Evolutionary conservation across 2,329 filamentous ascomycete species (phyloP), one percentile per base, ranked within the genome.

Genomic region (Scopulariopsis brevicaulis): DNA sequence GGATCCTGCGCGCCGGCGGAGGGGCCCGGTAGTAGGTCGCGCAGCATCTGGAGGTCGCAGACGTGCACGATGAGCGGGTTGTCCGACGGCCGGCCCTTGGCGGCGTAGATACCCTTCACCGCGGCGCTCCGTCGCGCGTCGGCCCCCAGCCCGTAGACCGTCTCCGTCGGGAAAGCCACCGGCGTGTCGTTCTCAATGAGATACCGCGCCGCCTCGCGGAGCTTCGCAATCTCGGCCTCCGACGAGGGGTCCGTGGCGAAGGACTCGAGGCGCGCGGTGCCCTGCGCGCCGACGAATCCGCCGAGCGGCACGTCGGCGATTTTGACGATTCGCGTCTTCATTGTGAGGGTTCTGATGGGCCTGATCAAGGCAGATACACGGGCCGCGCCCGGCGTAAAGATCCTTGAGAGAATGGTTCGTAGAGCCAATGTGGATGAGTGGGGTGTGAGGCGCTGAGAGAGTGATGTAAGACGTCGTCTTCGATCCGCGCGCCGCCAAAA

Each of bases 11-110:
- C 60, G 46, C 59, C 60, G 6, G 24, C 22, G 10, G 10, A 28
- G 10, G 69, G 65, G 4, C 62, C 63, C 40, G 95, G 74, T 12
- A 95, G 70, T 11, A 95, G 70, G 4, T 72, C 71, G 58, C 86
- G 78, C 59, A 96, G 74, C 80, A 96, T 94, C 24, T 79, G 73
- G 12, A 96, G 72, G 58, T 94, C 94, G 65, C 86, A 85, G 57
- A 97, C 79, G 70, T 99, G 94, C 25, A 96, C 85, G 64, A 99
- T 99, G 59, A 99, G 81, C 20, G 94, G 94, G 69, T 99, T 99
- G 68, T 99, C 94, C 7, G 87, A 88, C 3, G 94, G 94, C 58
- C 94, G 77, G 58, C 90, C 88, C 73, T 99, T 99, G 56, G 90
- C 91, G 24, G 83, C 79, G 71, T 94, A 99, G 63, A 99, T 99